Base-by-base conservation (phyloP, 805 yeast genomes). In the Schizosaccharomyces japonicus region DNA sequence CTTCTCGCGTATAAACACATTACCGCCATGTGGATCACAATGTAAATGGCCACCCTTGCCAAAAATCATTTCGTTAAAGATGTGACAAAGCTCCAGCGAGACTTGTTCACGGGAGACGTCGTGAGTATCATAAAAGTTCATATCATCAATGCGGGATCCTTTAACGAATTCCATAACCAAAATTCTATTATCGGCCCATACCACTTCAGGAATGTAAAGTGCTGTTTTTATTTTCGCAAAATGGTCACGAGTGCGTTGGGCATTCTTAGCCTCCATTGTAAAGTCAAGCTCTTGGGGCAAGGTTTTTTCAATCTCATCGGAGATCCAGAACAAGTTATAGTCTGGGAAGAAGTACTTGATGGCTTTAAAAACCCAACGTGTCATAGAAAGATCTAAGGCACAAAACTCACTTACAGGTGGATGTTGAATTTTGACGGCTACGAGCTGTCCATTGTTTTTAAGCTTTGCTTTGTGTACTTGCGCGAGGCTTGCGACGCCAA, bases 1-100 rank as follows among this genome's bases (percentile, higher is more conserved):
- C 17, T 64, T 54, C 1, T 61, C 57, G 49, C 84, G 66, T 21
- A 90, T 82, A 0, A 96, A 95, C 50, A 90, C 65, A 57, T 90
- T 90, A 0, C 99, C 99, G 8, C 94, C 94, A 60, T 90, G 99
- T 1, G 98, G 98, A 60, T 90, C 99, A 64, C 98, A 90, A 60
- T 90, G 99, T 39, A 90, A 72, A 0, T 87, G 82, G 21, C 83
- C 94, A 26, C 75, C 77, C 0, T 95, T 93, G 1, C 92, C 78
- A 65, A 90, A 90, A 36, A 90, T 83, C 99, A 90, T 90, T 57
- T 75, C 77, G 64, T 87, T 82, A 66, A 90, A 90, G 27, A 83
- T 76, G 55, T 87, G 94, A 0, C 95, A 75, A 33, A 90, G 66
- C 58, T 95, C 87, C 5, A 77, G 64, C 2, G 92, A 77, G 6